phyloP scores from a whole-genome alignment of 768 basidiomycete species.

The Polyporus arcularius region DNA sequence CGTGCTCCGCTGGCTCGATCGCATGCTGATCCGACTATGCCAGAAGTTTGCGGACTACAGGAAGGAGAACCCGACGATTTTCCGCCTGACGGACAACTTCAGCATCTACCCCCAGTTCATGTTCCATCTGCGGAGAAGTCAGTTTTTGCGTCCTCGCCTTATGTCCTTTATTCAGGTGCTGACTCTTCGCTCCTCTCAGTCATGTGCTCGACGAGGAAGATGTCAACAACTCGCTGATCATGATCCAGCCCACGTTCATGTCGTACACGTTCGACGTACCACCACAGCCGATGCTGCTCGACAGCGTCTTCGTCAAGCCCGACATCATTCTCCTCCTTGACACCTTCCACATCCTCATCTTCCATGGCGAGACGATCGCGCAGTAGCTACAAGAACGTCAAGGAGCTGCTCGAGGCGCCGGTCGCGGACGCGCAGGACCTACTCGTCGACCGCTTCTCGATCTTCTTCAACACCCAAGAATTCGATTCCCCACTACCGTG shows the following conservation, averaged over 20 bases:
- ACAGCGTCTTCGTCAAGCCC: slow-evolving; percentile 96
- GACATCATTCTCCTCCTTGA: slow-evolving; percentile 96
- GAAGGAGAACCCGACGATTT: slow-evolving; percentile 95
- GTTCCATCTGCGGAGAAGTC: slow-evolving; percentile 97
- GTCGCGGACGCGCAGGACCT: slow-evolving; percentile 94
- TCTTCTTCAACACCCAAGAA: too few relatives aligned
- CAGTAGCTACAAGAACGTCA: slow-evolving; percentile 99
- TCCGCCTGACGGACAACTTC: slow-evolving; percentile 93
- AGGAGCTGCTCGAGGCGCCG: slow-evolving; percentile 86
- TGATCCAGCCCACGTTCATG: slow-evolving; percentile 99
- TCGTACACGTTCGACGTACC: slow-evolving; percentile 92
- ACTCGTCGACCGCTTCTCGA: slow-evolving; percentile 92
- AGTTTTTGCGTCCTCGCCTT: slow-evolving; percentile 72
- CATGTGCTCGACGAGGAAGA: slow-evolving; percentile 96
- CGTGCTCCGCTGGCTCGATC: slow-evolving; percentile 94
- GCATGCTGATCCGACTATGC: slow-evolving; percentile 97
- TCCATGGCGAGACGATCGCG: slow-evolving; percentile 96
- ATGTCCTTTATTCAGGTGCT: background rate
- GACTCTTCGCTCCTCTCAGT: slow-evolving; percentile 39
- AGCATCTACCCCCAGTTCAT: slow-evolving; percentile 99
- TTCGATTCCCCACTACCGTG: too few relatives aligned
- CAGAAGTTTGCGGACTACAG: slow-evolving; percentile 99
- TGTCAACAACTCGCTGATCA: slow-evolving; percentile 98
- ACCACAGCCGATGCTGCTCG: slow-evolving; percentile 94
- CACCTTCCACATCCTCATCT: slow-evolving; percentile 99